Evolutionary conservation across 2,329 filamentous ascomycete genomes (phyloP).

Genomic region (Emericellopsis cladophorae): DNA sequence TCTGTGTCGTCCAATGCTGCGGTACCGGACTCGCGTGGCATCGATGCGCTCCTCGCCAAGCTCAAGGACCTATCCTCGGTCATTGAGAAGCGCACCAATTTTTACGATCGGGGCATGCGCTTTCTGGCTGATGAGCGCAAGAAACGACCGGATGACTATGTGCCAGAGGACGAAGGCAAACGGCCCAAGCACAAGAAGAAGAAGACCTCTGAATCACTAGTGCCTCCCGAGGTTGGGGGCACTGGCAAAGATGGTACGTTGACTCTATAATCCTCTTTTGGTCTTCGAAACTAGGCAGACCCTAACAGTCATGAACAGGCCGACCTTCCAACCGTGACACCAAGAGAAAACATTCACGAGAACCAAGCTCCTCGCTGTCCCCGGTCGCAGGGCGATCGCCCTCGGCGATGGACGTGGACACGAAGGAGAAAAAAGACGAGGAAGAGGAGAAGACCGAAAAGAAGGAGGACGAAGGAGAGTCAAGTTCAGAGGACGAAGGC

Average conservation of each 20-base stretch:
- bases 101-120: slow-evolving; percentile 63
- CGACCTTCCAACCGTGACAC: slow-evolving; percentile 37
- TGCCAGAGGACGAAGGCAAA: slow-evolving; percentile 35
- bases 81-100: slow-evolving; percentile 53
- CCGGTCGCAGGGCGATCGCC: slow-evolving; percentile 38
- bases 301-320: slow-evolving; percentile 20
- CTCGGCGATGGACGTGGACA: slow-evolving; percentile 45
- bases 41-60: slow-evolving; percentile 50
- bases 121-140: slow-evolving; percentile 55
- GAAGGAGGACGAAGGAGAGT: slow-evolving; percentile 32
- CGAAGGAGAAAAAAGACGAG: slow-evolving; percentile 30
- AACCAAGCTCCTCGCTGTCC: slow-evolving; percentile 46
- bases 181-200: slow-evolving; percentile 66
- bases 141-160: slow-evolving; percentile 42
- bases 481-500: slow-evolving; percentile 45
- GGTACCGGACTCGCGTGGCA: slow-evolving; percentile 49
- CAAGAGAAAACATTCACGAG: slow-evolving; percentile 39
- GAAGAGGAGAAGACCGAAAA: slow-evolving; percentile 9
- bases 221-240: slow-evolving; percentile 36
- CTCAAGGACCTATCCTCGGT: slow-evolving; percentile 52
- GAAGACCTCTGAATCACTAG: slow-evolving; percentile 51
- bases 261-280: background rate
- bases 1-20: slow-evolving; percentile 40
- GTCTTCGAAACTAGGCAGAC: background rate
- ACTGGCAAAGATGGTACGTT: slow-evolving; percentile 10